Conservation (phyloP, 2,329 filamentous ascomycete species). For the Talaromyces sp. region DNA sequence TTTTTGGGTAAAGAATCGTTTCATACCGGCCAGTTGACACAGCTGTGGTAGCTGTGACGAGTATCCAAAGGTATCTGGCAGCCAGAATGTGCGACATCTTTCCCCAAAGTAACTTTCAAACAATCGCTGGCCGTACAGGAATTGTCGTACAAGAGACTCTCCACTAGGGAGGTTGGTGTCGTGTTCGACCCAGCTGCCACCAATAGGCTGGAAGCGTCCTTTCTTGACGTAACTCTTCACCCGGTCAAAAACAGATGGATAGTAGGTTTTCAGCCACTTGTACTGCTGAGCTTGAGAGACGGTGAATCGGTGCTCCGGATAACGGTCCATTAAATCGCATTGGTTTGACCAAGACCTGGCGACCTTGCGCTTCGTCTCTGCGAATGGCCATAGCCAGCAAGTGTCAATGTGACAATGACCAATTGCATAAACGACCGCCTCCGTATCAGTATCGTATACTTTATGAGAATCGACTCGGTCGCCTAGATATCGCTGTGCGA, state of each 20-base stretch:
- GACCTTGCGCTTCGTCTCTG: constrained; percentile 94
- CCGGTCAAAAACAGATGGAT: constrained; percentile 82
- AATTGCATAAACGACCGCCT: constrained; percentile 79
- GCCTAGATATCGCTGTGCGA: constrained; percentile 80
- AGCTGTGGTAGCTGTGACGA: constrained; percentile 91
- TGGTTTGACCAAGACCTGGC: constrained; percentile 96
- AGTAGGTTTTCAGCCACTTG: constrained; percentile 91
- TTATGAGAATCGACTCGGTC: constrained; percentile 74
- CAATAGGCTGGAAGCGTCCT: constrained; percentile 89
- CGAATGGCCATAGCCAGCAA: constrained; percentile 98
- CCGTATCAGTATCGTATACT: constrained; percentile 74
- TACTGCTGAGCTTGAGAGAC: constrained; percentile 95
- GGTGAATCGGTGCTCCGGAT: constrained; percentile 88
- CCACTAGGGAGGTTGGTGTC: constrained; percentile 97
- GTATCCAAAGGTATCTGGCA: constrained; percentile 97
- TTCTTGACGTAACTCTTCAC: constrained; percentile 89
- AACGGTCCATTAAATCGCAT: constrained; percentile 90
- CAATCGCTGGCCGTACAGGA: constrained; percentile 90
- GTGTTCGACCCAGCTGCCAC: constrained; percentile 98
- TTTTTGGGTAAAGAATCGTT: constrained; percentile 94
- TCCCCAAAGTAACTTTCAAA: constrained; percentile 91
- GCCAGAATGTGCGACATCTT: constrained; percentile 89
- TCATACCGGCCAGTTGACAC: constrained; percentile 92
- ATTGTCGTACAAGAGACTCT: constrained; percentile 89
- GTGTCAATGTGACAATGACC: constrained; percentile 98